Evolutionary conservation across 2,329 filamentous ascomycete genomes (phyloP).

Genomic region (Apiospora sp.): DNA sequence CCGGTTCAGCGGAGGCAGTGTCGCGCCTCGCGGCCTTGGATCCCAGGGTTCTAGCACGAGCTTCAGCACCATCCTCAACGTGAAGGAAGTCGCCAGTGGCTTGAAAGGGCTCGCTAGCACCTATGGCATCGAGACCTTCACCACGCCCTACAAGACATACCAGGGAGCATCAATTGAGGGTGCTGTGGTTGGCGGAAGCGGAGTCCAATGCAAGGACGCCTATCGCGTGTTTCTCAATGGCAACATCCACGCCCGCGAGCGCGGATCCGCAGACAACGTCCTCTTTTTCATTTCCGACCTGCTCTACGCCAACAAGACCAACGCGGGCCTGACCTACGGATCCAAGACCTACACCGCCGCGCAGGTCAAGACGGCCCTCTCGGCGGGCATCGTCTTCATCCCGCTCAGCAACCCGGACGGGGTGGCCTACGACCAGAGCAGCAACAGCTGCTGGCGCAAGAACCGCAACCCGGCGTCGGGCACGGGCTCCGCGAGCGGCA

Average conservation of each 20-base stretch:
- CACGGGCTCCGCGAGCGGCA: constrained; percentile 46
- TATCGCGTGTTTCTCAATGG: constrained; percentile 61
- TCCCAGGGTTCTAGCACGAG: constrained; percentile 43
- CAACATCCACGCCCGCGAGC: constrained; percentile 65
- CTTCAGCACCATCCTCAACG: constrained; percentile 50
- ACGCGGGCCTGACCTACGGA: constrained; percentile 60
- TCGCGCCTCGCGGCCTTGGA: constrained; percentile 51
- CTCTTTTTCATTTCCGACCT: constrained; percentile 67
- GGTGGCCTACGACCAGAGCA: constrained; percentile 58
- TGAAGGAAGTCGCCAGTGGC: constrained; percentile 50
- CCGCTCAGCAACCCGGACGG: constrained; percentile 64
- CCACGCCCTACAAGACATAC: constrained; percentile 52
- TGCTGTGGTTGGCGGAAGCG: constrained; percentile 51
- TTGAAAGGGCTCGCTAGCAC: constrained; percentile 49
- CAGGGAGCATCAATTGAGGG: constrained; percentile 49
- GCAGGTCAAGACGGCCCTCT: constrained; percentile 59
- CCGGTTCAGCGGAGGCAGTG: constrained; percentile 48
- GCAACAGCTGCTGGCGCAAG: constrained; percentile 62
- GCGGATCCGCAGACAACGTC: constrained; percentile 63
- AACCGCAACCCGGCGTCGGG: constrained; percentile 57
- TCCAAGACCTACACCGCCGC: constrained; percentile 57
- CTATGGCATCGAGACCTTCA: constrained; percentile 49
- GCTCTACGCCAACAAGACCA: constrained; percentile 58
- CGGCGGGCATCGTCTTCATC: constrained; percentile 61
- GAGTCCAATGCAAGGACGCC: constrained; percentile 47